Percentiles rank a stretch among this genome's conserved stretches.
These are phyloP conservation scores for Debaryomyces hansenii DNA, from an alignment of 805 yeast genomes.

Conservation along the genomic window DNA sequence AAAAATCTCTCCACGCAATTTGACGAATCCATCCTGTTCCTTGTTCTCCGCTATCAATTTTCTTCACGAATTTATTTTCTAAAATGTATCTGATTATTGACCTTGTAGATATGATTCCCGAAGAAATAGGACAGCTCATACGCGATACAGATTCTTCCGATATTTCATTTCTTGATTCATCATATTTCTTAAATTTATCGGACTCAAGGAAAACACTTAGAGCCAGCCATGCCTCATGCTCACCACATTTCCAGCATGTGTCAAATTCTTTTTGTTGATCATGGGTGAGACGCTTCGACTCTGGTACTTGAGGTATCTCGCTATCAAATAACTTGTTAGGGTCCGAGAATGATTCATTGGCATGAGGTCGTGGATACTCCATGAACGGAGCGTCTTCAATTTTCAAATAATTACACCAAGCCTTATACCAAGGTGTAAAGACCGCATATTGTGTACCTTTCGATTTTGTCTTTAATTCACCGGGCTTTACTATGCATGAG, in stretches of 20 bases:
- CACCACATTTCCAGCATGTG: slow-evolving; percentile 30
- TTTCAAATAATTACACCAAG: slow-evolving; percentile 35
- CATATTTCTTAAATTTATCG: slow-evolving; percentile 27
- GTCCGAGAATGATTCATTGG: neutral
- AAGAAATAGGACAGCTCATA: slow-evolving; percentile 46
- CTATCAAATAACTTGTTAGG: neutral
- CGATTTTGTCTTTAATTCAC: slow-evolving; percentile 29
- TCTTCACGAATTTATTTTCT: slow-evolving; percentile 22
- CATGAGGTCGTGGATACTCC: neutral
- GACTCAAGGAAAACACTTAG: slow-evolving; percentile 20
- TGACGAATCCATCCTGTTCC: slow-evolving; percentile 51
- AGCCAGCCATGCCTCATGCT: slow-evolving; percentile 28
- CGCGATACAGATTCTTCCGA: slow-evolving; percentile 35
- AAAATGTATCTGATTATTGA: slow-evolving; percentile 31
- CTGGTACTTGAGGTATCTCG: neutral
- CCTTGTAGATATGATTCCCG: slow-evolving; percentile 48
- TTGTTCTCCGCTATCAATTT: slow-evolving; percentile 24
- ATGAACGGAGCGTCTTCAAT: slow-evolving; percentile 2
- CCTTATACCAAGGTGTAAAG: slow-evolving; percentile 45
- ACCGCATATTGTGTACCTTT: slow-evolving; percentile 41
- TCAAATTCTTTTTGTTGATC: slow-evolving; percentile 12
- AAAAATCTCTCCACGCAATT: slow-evolving; percentile 61
- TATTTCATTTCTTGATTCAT: slow-evolving; percentile 29
- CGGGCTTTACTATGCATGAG: slow-evolving; percentile 43
- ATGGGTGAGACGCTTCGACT: neutral